Evolutionary conservation across 805 yeast genomes (phyloP), one percentile per base, ranked within the genome.

Genomic region (Wilhelminamyces savonicus): DNA sequence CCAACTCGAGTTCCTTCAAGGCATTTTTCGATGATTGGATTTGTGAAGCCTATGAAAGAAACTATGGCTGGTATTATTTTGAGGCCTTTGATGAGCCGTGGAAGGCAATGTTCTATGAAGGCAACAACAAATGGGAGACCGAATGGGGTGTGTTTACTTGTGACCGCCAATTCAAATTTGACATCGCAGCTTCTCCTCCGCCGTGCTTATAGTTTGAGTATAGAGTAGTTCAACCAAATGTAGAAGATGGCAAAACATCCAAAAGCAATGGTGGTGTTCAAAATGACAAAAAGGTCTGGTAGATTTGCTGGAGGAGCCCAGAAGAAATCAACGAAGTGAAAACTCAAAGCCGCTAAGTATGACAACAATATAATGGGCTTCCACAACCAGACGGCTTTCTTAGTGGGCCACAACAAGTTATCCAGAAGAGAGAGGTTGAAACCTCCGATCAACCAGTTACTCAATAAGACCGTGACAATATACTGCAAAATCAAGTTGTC

Each of bases 271-370:
- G 78, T 46, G 24, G 81, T 76, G 47, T 92, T 92, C 3, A 76
- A 70, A 15, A 90, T 66, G 0, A 84, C 84, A 88, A 92, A 85
- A 4, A 92, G 42, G 52, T 92, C 97, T 2, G 97, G 96, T 39
- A 76, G 80, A 22, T 55, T 50, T 2, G 51, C 37, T 1, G 90
- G 85, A 2, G 94, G 78, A 1, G 38, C 43, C 7, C 68, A 34
- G 14, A 54, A 42, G 21, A 53, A 45, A 33, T 87, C 95, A 6
- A 73, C 50, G 0, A 66, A 28, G 40, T 81, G 88, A 17, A 79
- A 56, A 0, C 44, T 51, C 1, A 61, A 46, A 44, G 80, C 71
- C 0, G 63, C 72, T 1, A 71, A 19, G 35, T 64, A 64, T 10
- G 62, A 47, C 9, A 42, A 26, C 13, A 40, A 36, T 14, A 54